Evolutionary conservation across 2,329 filamentous ascomycete species (phyloP).

Genomic region (Talaromyces amestolkiae): DNA sequence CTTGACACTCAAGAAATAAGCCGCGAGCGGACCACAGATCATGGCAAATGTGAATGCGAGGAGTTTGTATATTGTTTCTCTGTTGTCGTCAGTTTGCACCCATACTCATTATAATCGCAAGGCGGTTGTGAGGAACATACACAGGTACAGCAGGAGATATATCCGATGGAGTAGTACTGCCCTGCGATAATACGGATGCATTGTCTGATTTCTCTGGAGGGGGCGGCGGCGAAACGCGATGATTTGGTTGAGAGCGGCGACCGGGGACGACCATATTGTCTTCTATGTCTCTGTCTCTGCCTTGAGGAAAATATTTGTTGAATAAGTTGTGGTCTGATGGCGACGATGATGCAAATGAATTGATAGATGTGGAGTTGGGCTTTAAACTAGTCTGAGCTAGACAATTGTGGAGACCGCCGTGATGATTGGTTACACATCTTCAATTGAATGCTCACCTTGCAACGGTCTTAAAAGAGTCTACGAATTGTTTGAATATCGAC

Average conservation of each 20-base stretch:
- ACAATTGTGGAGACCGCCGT: neutral
- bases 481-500: neutral
- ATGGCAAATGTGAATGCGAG: slow-evolving; percentile 88
- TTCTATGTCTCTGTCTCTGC: neutral
- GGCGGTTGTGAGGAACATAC: neutral
- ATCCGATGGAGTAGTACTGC: slow-evolving; percentile 5
- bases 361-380: slow-evolving; percentile 4
- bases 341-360: slow-evolving; percentile 2
- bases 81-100: neutral
- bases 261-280: slow-evolving; percentile 17
- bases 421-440: neutral
- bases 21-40: slow-evolving; percentile 80
- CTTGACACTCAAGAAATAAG: slow-evolving; percentile 80
- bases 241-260: slow-evolving; percentile 15
- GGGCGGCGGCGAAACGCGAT: slow-evolving; percentile 6
- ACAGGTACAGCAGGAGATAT: slow-evolving; percentile 17
- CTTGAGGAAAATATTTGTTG: neutral
- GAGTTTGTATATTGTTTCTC: slow-evolving; percentile 84
- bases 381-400: neutral
- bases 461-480: neutral
- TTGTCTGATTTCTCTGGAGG: neutral
- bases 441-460: neutral
- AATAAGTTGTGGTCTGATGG: neutral
- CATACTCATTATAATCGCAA: neutral
- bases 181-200: neutral